These are phyloP conservation scores for Trematosphaeria pertusa DNA, from an alignment of 2,329 filamentous ascomycete species.

Conservation along the genomic window DNA sequence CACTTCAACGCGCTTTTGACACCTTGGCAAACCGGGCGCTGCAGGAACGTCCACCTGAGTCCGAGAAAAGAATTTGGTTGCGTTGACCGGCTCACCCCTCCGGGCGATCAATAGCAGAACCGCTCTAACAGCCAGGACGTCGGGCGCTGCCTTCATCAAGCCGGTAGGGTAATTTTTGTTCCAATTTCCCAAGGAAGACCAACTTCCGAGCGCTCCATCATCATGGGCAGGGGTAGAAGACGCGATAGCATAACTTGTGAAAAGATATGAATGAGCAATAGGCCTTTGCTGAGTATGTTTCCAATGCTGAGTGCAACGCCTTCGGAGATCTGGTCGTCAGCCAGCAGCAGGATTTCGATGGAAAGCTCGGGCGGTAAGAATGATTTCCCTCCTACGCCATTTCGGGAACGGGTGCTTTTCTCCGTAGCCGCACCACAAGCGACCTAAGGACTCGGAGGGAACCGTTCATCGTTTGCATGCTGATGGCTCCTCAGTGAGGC, in stretches of 20 bases:
- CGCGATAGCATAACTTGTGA: slow-evolving; percentile 33
- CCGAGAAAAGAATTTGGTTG: slow-evolving; percentile 21
- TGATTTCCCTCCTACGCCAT: slow-evolving; percentile 17
- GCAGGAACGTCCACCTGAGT: slow-evolving; percentile 27
- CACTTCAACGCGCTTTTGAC: slow-evolving; percentile 24
- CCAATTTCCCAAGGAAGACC: slow-evolving; percentile 30
- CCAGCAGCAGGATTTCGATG: slow-evolving; percentile 20
- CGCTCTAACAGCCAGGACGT: slow-evolving; percentile 12
- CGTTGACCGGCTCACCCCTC: slow-evolving; percentile 26
- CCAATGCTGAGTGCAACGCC: slow-evolving; percentile 9
- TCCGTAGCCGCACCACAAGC: slow-evolving; percentile 26
- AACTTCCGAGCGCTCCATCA: slow-evolving; percentile 20
- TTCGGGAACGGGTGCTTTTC: slow-evolving; percentile 30
- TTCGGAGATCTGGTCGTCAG: slow-evolving; percentile 17
- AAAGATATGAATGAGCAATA: slow-evolving; percentile 18
- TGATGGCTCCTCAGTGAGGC: slow-evolving; percentile 13
- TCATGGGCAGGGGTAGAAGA: slow-evolving; percentile 17
- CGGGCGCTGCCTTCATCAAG: slow-evolving; percentile 14
- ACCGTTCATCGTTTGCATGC: slow-evolving; percentile 17
- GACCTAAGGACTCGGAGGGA: slow-evolving; percentile 18
- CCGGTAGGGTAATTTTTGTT: slow-evolving; percentile 8
- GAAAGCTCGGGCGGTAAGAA: slow-evolving; percentile 18
- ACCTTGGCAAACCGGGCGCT: slow-evolving; percentile 29
- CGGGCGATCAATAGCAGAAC: slow-evolving; percentile 25
- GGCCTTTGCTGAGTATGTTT: slow-evolving; percentile 11